Base-by-base conservation (phyloP, 371 early-diverging fungal genomes). In the Nosema muscidifuracis region DNA sequence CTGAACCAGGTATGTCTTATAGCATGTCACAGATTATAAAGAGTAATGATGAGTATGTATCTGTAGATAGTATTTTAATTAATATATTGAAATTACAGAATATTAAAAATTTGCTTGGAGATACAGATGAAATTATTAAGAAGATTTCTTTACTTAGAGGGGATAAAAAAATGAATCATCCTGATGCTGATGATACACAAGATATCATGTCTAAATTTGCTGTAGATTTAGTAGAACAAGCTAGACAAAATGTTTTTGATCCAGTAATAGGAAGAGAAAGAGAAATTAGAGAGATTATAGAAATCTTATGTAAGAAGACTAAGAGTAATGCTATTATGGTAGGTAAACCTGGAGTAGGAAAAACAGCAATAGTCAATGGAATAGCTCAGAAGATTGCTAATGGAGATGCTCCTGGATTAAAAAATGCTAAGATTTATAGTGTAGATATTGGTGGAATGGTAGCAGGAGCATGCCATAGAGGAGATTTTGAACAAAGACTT, bases 401-500 rank as follows among this genome's bases (percentile, higher is more conserved):
- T 43, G 88, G 89, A 44, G 92, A 97, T 80, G 94, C 94, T 0
- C 95, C 95, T 7, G 88, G 87, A 47, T 81, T 93, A 58, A 88
- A 91, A 71, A 86, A 88, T 50, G 88, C 87, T 66, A 84, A 84
- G 53, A 85, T 98, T 33, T 92, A 89, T 68, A 90, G 91, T 13
- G 86, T 98, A 58, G 97, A 97, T 79, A 90, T 97, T 88, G 95
- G 93, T 67, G 89, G 93, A 0, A 83, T 95, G 63, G 87, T 93
- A 18, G 91, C 91, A 47, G 90, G 90, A 38, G 86, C 90, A 22
- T 90, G 91, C 77, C 91, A 90, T 82, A 89, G 92, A 67, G 97
- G 97, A 76, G 94, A 95, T 84, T 98, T 96, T 76, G 99, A 98
- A 82, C 95, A 95, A 79, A 89, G 97, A 26, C 86, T 98, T 53